Evolutionary conservation across 371 early-diverging fungal genomes (phyloP), one percentile per base, ranked within the genome.

Genomic region (Lichtheimia hyalospora): DNA sequence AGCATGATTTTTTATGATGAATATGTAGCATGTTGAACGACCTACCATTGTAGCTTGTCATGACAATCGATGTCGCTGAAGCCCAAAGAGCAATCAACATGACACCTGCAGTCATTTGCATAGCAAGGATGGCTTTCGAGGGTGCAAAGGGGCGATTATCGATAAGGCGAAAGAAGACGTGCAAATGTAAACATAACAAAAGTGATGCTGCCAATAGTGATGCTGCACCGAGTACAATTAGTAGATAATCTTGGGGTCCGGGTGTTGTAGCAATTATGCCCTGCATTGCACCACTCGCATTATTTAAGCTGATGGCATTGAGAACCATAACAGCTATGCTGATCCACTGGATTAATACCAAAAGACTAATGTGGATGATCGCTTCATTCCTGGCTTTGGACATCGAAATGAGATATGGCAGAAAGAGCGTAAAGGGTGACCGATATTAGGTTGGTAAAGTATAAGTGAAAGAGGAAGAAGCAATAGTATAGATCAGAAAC

Each of bases 281-380:
- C 34, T 60, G 23, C 3, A 28, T 42, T 8, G 57, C 27, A 10
- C 39, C 61, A 15, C 44, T 56, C 23, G 49, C 16, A 14, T 25
- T 42, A 10, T 53, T 27, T 10, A 69, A 43, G 6, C 62, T 64
- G 5, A 67, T 16, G 5, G 51, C 66, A 54, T 75, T 75, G 14
- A 71, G 49, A 3, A 67, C 49, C 18, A 75, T 62, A 27, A 63
- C 66, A 23, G 64, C 50, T n/a, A 71, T 61, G 55, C 75, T 75
- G 14, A 65, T 67, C 70, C 69, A 71, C 60, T 75, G 75, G 28
- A 71, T 58, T 18, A 65, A 13, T 23, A 69, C 46, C 27, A 74
- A 43, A 6, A 71, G 46, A 23, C 28, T 46, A 14, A 68, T 68
- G 41, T 74, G 68, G 16, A 69, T 56, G 10, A 64, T 18, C 7